Conservation (phyloP, 2,329 filamentous ascomycete genomes). For the Cytospora piceae region DNA sequence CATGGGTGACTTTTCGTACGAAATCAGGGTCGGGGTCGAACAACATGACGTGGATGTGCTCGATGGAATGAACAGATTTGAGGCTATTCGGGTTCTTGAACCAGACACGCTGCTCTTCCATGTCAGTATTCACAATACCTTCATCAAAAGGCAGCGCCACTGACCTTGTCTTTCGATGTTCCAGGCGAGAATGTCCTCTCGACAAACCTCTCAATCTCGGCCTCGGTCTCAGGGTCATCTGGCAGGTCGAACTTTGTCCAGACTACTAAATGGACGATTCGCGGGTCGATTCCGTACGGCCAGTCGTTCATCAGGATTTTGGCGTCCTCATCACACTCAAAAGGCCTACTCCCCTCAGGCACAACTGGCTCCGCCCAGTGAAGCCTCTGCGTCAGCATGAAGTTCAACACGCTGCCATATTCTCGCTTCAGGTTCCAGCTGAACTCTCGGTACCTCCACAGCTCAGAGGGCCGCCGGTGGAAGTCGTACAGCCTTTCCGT, state of each 20-base stretch:
- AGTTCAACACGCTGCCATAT: constrained; percentile 78
- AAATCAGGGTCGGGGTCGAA: constrained; percentile 74
- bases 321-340: constrained; percentile 58
- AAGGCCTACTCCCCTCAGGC: constrained; percentile 42
- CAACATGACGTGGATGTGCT: constrained; percentile 96
- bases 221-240: constrained; percentile 65
- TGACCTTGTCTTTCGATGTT: constrained; percentile 57
- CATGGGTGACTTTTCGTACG: constrained; percentile 70
- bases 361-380: constrained; percentile 62
- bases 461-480: constrained; percentile 73
- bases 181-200: constrained; percentile 63
- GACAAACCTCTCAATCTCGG: constrained; percentile 73
- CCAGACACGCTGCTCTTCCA: constrained; percentile 58
- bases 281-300: constrained; percentile 82
- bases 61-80: constrained; percentile 84
- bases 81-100: constrained; percentile 88
- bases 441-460: constrained; percentile 78
- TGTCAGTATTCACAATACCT: constrained; percentile 26
- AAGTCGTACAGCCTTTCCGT: constrained; percentile 76
- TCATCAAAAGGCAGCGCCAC: constrained; percentile 34
- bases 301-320: constrained; percentile 89
- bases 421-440: constrained; percentile 64
- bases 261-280: constrained; percentile 83
- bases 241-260: constrained; percentile 89
- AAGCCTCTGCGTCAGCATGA: constrained; percentile 72